Evolutionary conservation across 2,329 filamentous ascomycete genomes (phyloP), one percentile per base, ranked within the genome.

Genomic region (Pyricularia sp.): DNA sequence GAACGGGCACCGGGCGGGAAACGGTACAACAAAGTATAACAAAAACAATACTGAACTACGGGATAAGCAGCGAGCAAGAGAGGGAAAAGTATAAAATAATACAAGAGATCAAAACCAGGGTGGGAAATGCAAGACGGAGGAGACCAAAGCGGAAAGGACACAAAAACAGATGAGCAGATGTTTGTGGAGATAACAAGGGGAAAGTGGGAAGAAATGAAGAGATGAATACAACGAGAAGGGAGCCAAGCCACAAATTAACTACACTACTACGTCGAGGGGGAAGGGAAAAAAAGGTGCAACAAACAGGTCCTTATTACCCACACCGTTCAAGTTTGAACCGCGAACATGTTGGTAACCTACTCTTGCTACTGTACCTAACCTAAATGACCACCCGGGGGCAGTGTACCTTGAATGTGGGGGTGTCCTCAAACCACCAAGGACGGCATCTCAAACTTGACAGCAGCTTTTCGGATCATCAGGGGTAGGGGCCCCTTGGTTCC

Each of bases 401-500:
- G 42, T 50, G 3, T 36, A 36, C 33, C 33, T 36, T 36, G 33
- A 36, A 36, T 36, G 42, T 50, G 42, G 42, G 42, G 42, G 42
- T 20, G 42, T 50, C 42, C 42, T 50, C 42, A 50, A 50, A 50
- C 42, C 42, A 50, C 42, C 42, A 50, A 50, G 42, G 33, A 36
- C 42, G 42, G 42, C 17, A 50, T 50, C 42, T 50, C 42, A 50
- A 50, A 50, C 42, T 50, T 50, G 25, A 26, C 59, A 26, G 23
- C 65, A 58, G 20, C 66, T 58, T 33, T 67, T 61, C 64, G 55
- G 55, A 67, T 63, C 59, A 28, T 61, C 66, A 67, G 66, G 66
- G 66, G 66, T 67, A n/a, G 12, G 23, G 14, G 11, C 20, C 42
- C 42, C 5, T 50, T n/a, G 17, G 42, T 1, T 36, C 33, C 10